Evolutionary conservation across 495 filamentous ascomycete species (phyloP), one percentile per base, ranked within the genome.

Genomic region (Penicillium psychrofluorescens): DNA sequence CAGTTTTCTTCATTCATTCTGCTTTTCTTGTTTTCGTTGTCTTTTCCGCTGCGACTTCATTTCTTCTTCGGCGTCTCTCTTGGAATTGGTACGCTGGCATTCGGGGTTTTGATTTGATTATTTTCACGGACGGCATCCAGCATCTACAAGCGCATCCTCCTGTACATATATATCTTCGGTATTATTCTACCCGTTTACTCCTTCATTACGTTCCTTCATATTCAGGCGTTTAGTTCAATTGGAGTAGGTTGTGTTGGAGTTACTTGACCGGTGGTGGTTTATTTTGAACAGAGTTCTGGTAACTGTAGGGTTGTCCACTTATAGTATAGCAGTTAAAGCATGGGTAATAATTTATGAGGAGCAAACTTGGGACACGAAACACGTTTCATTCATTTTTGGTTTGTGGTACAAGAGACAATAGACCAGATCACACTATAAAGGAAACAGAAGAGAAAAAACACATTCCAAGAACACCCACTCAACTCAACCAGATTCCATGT

Each of bases 151-250:
- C 22, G 22, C 22, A 22, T 22, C 22, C 22, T 4, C 22, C 22
- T 22, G 22, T 22, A 22, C 22, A 22, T 22, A 22, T 16, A 16
- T 22, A 22, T 22, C 4, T 22, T 22, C 0, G 22, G 22, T 22
- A 22, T 22, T 22, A 22, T 22, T 4, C 22, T 22, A 11, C 45
- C 42, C 51, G 50, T 57, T 31, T 57, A 28, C 22, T 40, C 35
- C 54, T 82, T 81, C 52, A 80, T 81, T 1, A 74, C 71, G 66
- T 79, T 68, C 6, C 3, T 22, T 22, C 4, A 22, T 22, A 22
- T 3, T 4, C 4, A 22, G 22, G 22, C 22, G 22, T 22, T 22
- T 22, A 22, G 2, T 22, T 22, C 22, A 22, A 22, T 22, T 6
- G 22, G 22, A 22, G 3, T 22, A 4, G 22, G 22, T 22, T 22